These are phyloP conservation scores for Arabidopsis thaliana DNA, from an alignment of 345 rosid genomes.

Conservation along the genomic window TAIR10.1 NC_003070.9:22756001-22756500, in stretches of 20 bases:
- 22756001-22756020: constrained; percentile 40
- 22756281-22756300: constrained; percentile 29
- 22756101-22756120: constrained; percentile 49
- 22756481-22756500: constrained; percentile 40
- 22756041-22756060: constrained; percentile 40
- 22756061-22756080: constrained; percentile 43
- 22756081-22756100: constrained; percentile 46
- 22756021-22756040: constrained; percentile 37
- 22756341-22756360: constrained; percentile 50
- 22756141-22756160: constrained; percentile 43
- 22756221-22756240: constrained; percentile 17
- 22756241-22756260: constrained; percentile 29
- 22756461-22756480: constrained; percentile 28
- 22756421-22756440: background rate
- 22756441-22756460: background rate
- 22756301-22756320: constrained; percentile 34
- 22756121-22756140: constrained; percentile 38
- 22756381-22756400: constrained; percentile 28
- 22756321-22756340: constrained; percentile 48
- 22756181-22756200: constrained; percentile 1
- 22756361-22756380: constrained; percentile 45
- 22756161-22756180: constrained; percentile 44
- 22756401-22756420: constrained; percentile 23
- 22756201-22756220: constrained; percentile 13
- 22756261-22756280: constrained; percentile 27